Evolutionary conservation across 2,329 filamentous ascomycete species (phyloP).

Genomic region (Trichoderma atrobrunneum): DNA sequence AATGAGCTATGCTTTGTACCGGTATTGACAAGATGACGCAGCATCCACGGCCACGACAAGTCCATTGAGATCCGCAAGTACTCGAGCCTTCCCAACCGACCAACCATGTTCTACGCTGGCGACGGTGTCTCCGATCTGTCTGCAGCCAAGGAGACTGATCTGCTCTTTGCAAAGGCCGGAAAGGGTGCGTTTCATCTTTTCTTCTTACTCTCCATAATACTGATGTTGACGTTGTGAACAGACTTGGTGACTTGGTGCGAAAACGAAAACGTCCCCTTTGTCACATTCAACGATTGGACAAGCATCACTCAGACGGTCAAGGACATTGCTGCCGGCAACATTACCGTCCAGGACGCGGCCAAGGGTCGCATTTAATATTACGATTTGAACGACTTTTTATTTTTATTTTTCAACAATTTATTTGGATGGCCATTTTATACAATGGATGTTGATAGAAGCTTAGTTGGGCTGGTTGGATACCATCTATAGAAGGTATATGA

Average conservation of each 20-base stretch:
- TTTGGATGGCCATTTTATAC: background rate
- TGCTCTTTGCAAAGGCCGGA: constrained; percentile 90
- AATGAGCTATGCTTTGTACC: background rate
- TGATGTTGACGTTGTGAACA: constrained; percentile 31
- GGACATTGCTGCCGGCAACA: constrained; percentile 71
- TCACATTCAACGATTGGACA: constrained; percentile 80
- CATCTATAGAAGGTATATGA: background rate
- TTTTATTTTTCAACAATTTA: background rate
- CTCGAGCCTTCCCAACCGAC: constrained; percentile 69
- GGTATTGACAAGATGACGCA: constrained; percentile 31
- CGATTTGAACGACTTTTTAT: background rate
- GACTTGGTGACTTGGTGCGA: constrained; percentile 88
- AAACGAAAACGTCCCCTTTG: constrained; percentile 80
- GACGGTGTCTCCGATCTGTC: constrained; percentile 92
- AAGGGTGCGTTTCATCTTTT: constrained; percentile 56
- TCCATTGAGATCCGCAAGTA: constrained; percentile 87
- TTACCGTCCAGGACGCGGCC: constrained; percentile 68
- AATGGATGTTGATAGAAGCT: background rate
- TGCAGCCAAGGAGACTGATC: constrained; percentile 86
- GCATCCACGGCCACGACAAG: constrained; percentile 95
- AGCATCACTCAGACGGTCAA: constrained; percentile 74
- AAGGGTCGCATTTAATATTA: constrained; percentile 38
- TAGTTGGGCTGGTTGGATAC: background rate
- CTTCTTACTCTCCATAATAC: background rate
- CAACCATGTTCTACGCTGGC: constrained; percentile 89